Evolutionary conservation across 2,329 filamentous ascomycete species (phyloP).

Genomic region (Exophiala oligosperma): DNA sequence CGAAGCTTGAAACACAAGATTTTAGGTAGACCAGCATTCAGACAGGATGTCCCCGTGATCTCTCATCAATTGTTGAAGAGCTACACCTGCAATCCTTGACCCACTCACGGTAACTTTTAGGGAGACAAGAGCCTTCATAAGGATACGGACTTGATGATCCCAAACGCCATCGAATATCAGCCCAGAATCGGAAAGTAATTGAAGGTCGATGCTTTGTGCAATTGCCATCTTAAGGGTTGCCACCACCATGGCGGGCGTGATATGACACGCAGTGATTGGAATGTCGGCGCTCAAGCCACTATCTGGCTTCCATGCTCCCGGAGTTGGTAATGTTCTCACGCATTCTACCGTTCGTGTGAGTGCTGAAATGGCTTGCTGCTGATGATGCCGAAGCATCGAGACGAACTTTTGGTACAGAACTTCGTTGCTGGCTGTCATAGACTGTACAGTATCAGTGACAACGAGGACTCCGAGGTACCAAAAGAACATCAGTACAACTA

Average conservation of each 20-base stretch:
- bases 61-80: constrained; percentile 18
- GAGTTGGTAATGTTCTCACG: constrained; percentile 16
- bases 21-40: constrained; percentile 27
- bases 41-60: constrained; percentile 26
- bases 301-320: constrained; percentile 27
- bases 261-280: constrained; percentile 28
- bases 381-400: background rate
- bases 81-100: constrained; percentile 19
- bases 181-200: constrained; percentile 30
- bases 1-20: background rate
- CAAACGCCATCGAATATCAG: constrained; percentile 2
- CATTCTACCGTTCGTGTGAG: constrained; percentile 16
- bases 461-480: constrained; percentile 29
- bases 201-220: constrained; percentile 12
- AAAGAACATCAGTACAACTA: constrained; percentile 26
- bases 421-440: background rate
- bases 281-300: constrained; percentile 27
- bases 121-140: constrained; percentile 30
- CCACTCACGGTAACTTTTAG: constrained; percentile 30
- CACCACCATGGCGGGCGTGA: constrained; percentile 27
- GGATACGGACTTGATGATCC: constrained; percentile 20
- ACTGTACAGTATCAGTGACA: constrained; percentile 17
- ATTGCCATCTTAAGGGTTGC: constrained; percentile 24
- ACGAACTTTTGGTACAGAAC: background rate
- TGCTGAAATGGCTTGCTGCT: background rate